phyloP scores from a whole-genome alignment of 306 rosid genomes.

The Styphnolobium japonicum region DNA sequence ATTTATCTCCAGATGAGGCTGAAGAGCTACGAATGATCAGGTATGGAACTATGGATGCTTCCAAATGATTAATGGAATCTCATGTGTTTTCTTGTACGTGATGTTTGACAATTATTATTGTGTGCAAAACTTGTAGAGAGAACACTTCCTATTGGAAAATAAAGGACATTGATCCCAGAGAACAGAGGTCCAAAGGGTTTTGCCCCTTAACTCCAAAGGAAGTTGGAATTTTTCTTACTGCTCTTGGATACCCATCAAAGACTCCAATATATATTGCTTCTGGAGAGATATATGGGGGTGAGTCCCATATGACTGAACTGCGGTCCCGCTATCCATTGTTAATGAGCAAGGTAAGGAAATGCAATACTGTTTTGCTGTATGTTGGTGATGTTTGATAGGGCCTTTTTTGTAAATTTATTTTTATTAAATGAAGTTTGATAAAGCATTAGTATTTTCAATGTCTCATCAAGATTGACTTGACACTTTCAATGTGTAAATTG shows the following conservation, averaged over 20 bases:
- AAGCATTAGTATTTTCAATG: not conserved
- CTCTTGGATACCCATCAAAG: conserved; percentile 86
- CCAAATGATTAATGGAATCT: conserved; percentile 8
- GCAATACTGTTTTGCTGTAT: not conserved
- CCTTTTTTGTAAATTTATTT: not conserved
- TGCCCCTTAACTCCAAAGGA: conserved; percentile 97
- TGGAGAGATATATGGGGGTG: conserved; percentile 94
- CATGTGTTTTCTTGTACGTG: not conserved
- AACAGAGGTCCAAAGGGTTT: conserved; percentile 81
- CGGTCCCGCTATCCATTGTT: conserved; percentile 72
- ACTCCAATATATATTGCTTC: conserved; percentile 92
- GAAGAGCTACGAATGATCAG: conserved; percentile 75
- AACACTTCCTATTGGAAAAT: conserved; percentile 91
- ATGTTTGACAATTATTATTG: conserved; percentile 4
- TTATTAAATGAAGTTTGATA: not conserved
- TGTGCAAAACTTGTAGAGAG: conserved; percentile 53
- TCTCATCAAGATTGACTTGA: not conserved
- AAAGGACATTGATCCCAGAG: conserved; percentile 81
- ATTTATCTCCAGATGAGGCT: conserved; percentile 73
- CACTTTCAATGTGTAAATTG: not conserved
- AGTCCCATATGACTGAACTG: conserved; percentile 70
- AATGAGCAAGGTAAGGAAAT: conserved; percentile 73
- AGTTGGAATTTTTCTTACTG: conserved; percentile 86
- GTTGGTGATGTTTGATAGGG: not conserved
- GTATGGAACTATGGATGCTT: conserved; percentile 39